Base-by-base conservation (phyloP, 495 filamentous ascomycete species). In the Neurospora hispaniola region DNA sequence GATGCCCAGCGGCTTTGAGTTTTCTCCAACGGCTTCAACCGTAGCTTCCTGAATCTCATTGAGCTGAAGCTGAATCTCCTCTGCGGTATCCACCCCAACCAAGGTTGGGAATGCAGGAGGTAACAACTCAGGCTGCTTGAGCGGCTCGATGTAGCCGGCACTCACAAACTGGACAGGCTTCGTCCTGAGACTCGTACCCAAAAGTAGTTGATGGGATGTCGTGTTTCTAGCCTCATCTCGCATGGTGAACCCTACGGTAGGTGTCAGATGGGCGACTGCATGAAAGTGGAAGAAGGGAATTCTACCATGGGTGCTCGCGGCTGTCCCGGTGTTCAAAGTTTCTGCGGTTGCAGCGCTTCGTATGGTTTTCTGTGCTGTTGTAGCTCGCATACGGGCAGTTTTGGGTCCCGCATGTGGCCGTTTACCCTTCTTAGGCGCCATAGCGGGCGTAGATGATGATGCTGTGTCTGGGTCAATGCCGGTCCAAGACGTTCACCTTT, bases 171-270 rank as follows among this genome's bases (percentile, higher is more conserved):
- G 76, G 46, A 97, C 86, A n/a, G 86, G 85, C 69, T 87, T 81
- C 69, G 84, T 75, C 73, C 87, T 80, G 23, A 89, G 75, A 75
- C 75, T 81, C 31, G 81, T 77, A 74, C 78, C 74, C 80, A 81
- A 80, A 71, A 76, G 73, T 1, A 82, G 78, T 46, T 83, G 83
- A 73, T 91, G 89, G 5, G 84, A 86, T 79, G 89, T 88, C 23
- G 93, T 95, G 75, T 93, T 91, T 69, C 88, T 88, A 73, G 92
- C 94, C 82, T 93, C 93, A 71, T 96, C 90, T 70, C 85, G 84
- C 82, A 96, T 85, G 0, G 90, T 89, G 73, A 92, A 88, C 38
- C 77, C 85, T 83, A 69, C 71, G 62, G 40, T n/a, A 70, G 35
- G 70, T 71, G 31, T 59, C 27, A 66, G 54, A 66, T 66, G 54